Conservation (phyloP, 805 yeast genomes). For the Kazachstania martiniae region DNA sequence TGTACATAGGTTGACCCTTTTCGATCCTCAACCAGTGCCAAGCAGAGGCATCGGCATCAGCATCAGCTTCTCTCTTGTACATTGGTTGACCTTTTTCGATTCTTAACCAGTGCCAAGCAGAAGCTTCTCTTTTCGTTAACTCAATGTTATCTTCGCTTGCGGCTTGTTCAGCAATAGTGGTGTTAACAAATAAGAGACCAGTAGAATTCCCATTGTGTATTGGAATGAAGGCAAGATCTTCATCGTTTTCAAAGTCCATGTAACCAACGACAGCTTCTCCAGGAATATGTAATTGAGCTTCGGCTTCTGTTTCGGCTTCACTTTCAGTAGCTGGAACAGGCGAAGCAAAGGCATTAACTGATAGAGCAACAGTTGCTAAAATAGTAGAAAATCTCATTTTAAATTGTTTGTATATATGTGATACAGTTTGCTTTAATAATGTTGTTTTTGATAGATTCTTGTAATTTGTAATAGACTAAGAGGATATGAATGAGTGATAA, state of each 20-base stretch:
- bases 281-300: slow-evolving; percentile 15
- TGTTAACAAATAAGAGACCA: slow-evolving; percentile 24
- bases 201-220: slow-evolving; percentile 19
- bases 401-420: no score
- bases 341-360: slow-evolving; percentile 10
- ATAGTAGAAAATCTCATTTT: slow-evolving; percentile 15
- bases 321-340: slow-evolving; percentile 15
- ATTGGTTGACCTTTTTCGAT: slow-evolving; percentile 19
- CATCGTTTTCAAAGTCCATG: slow-evolving; percentile 19
- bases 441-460: no score
- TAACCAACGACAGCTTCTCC: slow-evolving; percentile 24
- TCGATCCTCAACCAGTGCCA: slow-evolving; percentile 19
- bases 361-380: slow-evolving; percentile 9
- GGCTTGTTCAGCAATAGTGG: slow-evolving; percentile 23
- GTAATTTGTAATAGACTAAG: no score
- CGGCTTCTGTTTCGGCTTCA: slow-evolving; percentile 1
- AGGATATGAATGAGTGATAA: no score
- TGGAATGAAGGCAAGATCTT: slow-evolving; percentile 22
- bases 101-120: slow-evolving; percentile 24
- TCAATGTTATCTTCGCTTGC: slow-evolving; percentile 4
- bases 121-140: slow-evolving; percentile 22
- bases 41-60: slow-evolving; percentile 15
- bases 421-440: no score
- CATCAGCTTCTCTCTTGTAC: slow-evolving; percentile 20
- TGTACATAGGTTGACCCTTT: slow-evolving; percentile 19